These are phyloP conservation scores for Leishmania mexicana DNA, from an alignment of 208 protist genomes.

Conservation along the genomic window DNA sequence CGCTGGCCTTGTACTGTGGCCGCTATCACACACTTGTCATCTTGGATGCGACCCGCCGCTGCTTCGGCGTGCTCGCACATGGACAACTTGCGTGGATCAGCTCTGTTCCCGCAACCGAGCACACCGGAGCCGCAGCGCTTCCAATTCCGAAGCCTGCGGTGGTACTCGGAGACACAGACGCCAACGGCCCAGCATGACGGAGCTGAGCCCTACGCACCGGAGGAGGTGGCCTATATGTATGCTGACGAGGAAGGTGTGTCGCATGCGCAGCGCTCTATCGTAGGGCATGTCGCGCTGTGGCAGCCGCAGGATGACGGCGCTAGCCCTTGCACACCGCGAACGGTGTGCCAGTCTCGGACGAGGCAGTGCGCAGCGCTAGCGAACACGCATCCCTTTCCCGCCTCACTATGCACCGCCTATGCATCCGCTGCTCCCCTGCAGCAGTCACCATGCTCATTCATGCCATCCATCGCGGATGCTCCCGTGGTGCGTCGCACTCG, in stretches of 20 bases:
- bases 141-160: background rate
- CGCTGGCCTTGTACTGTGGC: background rate
- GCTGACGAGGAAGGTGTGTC: background rate
- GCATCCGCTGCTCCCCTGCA: background rate
- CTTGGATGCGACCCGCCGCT: background rate
- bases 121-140: constrained; percentile 33
- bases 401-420: background rate
- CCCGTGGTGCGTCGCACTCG: constrained; percentile 9
- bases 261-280: background rate
- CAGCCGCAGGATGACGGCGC: background rate
- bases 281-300: background rate
- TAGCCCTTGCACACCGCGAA: constrained; percentile 7
- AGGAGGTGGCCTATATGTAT: background rate
- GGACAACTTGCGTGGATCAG: constrained; percentile 1
- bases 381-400: background rate
- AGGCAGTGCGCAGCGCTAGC: background rate
- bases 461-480: background rate
- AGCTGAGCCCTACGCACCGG: background rate
- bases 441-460: constrained; percentile 14
- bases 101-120: background rate
- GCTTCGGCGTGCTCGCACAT: background rate
- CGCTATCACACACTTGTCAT: background rate
- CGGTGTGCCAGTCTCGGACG: background rate
- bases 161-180: background rate
- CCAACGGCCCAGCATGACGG: background rate